Percentiles rank a stretch among this genome's conserved stretches.
phyloP scores from a whole-genome alignment of 257 asterid genomes.

The Solanum verrucosum region DNA sequence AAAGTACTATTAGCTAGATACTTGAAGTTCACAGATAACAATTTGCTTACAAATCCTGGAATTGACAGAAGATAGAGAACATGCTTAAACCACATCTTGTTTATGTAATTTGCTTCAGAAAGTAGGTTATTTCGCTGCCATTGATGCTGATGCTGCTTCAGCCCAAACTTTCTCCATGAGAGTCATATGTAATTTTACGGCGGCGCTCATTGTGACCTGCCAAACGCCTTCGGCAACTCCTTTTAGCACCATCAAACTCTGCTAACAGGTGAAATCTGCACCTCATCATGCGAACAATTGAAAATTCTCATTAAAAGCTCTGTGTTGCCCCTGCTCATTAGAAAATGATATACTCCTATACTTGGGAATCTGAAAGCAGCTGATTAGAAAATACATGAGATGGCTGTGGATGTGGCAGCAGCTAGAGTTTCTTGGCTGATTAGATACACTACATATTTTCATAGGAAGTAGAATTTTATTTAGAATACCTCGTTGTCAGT shows the following conservation, averaged over 20 bases:
- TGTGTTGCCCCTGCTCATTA: background rate
- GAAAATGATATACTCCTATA: background rate
- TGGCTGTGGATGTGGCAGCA: background rate
- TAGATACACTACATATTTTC: background rate
- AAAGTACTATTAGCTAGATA: background rate
- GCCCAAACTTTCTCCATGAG: conserved; percentile 34
- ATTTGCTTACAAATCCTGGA: conserved; percentile 10
- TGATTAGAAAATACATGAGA: background rate
- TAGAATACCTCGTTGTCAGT: background rate
- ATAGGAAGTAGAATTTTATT: background rate
- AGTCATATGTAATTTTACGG: conserved; percentile 59
- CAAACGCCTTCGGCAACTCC: conserved; percentile 83
- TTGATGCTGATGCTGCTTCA: background rate
- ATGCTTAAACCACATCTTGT: background rate
- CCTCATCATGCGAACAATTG: background rate
- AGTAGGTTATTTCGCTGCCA: background rate
- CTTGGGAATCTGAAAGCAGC: background rate
- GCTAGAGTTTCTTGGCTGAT: background rate
- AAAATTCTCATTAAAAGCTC: conserved; percentile 7
- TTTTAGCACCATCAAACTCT: conserved; percentile 77
- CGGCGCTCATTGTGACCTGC: conserved; percentile 94
- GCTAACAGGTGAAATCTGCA: conserved; percentile 78
- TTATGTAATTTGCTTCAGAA: background rate
- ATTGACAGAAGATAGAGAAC: conserved; percentile 95
- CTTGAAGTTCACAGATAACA: background rate